Conservation (phyloP, 495 filamentous ascomycete genomes). For the Annulohypoxylon bovei region DNA sequence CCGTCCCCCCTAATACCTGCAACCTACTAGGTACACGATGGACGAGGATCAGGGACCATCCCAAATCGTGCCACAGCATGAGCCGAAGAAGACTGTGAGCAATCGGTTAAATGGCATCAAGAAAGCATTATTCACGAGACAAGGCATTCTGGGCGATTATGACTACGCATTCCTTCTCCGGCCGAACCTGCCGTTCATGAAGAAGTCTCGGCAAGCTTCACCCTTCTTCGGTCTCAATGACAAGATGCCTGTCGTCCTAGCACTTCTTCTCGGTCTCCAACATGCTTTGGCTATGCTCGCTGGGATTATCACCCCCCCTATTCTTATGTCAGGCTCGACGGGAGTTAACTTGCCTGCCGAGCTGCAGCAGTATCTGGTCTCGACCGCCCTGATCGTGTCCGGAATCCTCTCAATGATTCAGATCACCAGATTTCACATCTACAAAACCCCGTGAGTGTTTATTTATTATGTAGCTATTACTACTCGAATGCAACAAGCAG, state of each 20-base stretch:
- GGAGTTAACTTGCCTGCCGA: slow-evolving; percentile 72
- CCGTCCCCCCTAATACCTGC: not conserved
- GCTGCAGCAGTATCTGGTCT: slow-evolving; percentile 80
- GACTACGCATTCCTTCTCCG: slow-evolving; percentile 79
- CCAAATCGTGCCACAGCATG: slow-evolving; percentile 51
- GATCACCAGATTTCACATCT: slow-evolving; percentile 85
- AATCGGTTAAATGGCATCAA: slow-evolving; percentile 43
- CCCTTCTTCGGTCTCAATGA: slow-evolving; percentile 93
- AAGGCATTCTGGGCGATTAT: slow-evolving; percentile 84
- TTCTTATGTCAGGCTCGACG: slow-evolving; percentile 72
- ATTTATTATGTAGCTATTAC: not conserved
- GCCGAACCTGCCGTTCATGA: slow-evolving; percentile 87
- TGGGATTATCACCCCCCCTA: slow-evolving; percentile 77
- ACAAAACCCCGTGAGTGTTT: slow-evolving; percentile 69
- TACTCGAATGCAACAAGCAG: not conserved
- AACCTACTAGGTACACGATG: slow-evolving; percentile 56
- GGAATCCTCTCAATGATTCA: slow-evolving; percentile 83
- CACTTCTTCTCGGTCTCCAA: slow-evolving; percentile 65
- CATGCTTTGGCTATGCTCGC: slow-evolving; percentile 64
- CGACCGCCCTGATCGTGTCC: slow-evolving; percentile 86
- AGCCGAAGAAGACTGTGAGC: slow-evolving; percentile 47
- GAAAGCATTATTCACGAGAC: slow-evolving; percentile 60
- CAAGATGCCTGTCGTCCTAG: slow-evolving; percentile 80
- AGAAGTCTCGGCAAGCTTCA: slow-evolving; percentile 66
- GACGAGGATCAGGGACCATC: slow-evolving; percentile 60